These are phyloP conservation scores for Acacia melanoxylon DNA, from an alignment of 306 rosid species.

Conservation along the genomic window DNA sequence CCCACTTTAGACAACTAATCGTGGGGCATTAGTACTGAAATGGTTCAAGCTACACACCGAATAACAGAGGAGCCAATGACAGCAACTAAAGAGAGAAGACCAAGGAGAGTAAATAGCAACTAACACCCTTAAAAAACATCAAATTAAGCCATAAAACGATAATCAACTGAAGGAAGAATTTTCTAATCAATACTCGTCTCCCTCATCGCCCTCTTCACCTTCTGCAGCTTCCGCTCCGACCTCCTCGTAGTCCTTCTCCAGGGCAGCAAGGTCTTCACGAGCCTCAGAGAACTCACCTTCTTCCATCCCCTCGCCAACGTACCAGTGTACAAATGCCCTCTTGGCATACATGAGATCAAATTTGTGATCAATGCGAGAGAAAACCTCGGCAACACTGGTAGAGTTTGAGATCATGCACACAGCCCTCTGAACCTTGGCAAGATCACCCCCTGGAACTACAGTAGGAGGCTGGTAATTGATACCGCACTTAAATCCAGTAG, in stretches of 20 bases:
- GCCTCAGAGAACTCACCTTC: constrained; percentile 90
- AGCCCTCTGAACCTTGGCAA: constrained; percentile 81
- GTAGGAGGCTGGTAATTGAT: constrained; percentile 89
- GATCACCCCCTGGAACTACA: constrained; percentile 81
- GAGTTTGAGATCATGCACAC: constrained; percentile 91
- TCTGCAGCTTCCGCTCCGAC: constrained; percentile 73
- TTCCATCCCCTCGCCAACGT: constrained; percentile 92
- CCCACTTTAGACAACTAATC: neutral
- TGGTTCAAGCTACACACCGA: neutral
- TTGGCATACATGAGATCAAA: constrained; percentile 83
- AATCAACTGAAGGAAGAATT: neutral
- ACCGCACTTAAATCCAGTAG: constrained; percentile 89
- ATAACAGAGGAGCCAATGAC: neutral
- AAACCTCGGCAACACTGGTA: constrained; percentile 80
- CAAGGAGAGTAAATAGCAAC: neutral
- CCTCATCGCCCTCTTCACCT: constrained; percentile 71
- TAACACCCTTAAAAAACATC: no score
- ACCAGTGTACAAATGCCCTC: constrained; percentile 88
- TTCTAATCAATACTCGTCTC: constrained; percentile 53
- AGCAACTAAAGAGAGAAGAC: neutral
- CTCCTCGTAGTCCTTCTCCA: constrained; percentile 79
- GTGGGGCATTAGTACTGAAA: constrained; percentile 16
- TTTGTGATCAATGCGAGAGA: constrained; percentile 80
- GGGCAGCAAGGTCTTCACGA: constrained; percentile 81
- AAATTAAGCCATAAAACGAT: neutral